Percentiles rank a stretch among this genome's conserved stretches.
phyloP scores from a whole-genome alignment of 2,329 filamentous ascomycete species.

The Monilinia polystroma region DNA sequence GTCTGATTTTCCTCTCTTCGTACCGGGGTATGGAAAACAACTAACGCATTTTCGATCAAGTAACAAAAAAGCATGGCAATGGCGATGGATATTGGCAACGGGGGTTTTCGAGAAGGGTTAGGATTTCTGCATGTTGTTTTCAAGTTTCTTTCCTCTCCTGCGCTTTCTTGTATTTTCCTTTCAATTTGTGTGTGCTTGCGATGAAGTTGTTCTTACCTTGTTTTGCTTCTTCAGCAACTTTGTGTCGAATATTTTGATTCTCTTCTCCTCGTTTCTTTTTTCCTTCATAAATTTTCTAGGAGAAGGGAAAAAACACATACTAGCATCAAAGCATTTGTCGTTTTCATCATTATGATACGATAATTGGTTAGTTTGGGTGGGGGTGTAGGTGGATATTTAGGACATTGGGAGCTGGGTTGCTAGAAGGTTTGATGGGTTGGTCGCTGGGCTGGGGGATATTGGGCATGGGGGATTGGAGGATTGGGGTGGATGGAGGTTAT shows the following conservation, averaged over 20 bases:
- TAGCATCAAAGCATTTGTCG: conserved; percentile 20
- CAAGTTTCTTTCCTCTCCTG: conserved; percentile 8
- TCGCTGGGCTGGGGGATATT: conserved; percentile 15
- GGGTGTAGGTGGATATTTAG: conserved; percentile 19
- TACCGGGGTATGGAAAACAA: conserved; percentile 18
- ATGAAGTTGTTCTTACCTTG: conserved; percentile 11
- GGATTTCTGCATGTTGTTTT: conserved; percentile 23
- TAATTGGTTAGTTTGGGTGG: conserved; percentile 23
- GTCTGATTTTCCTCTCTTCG: conserved; percentile 18
- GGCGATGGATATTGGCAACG: conserved; percentile 22
- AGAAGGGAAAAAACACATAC: conserved; percentile 16
- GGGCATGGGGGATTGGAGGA: conserved; percentile 14
- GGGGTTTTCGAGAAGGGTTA: conserved; percentile 16
- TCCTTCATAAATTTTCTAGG: conserved; percentile 13
- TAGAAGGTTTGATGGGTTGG: conserved; percentile 20
- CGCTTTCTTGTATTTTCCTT: conserved; percentile 18
- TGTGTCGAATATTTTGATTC: conserved; percentile 20
- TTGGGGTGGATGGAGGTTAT: conserved; percentile 12
- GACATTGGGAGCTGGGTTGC: conserved; percentile 18
- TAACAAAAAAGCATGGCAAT: conserved; percentile 26
- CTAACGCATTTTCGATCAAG: conserved; percentile 21
- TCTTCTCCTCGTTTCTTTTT: conserved; percentile 18
- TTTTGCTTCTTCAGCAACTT: conserved; percentile 14
- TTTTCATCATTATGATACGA: conserved; percentile 9
- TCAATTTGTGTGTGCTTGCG: conserved; percentile 13